Percentiles rank a stretch among this genome's conserved stretches.
phyloP scores from a whole-genome alignment of 2,329 filamentous ascomycete species.

The Coniochaeta hoffmannii region DNA sequence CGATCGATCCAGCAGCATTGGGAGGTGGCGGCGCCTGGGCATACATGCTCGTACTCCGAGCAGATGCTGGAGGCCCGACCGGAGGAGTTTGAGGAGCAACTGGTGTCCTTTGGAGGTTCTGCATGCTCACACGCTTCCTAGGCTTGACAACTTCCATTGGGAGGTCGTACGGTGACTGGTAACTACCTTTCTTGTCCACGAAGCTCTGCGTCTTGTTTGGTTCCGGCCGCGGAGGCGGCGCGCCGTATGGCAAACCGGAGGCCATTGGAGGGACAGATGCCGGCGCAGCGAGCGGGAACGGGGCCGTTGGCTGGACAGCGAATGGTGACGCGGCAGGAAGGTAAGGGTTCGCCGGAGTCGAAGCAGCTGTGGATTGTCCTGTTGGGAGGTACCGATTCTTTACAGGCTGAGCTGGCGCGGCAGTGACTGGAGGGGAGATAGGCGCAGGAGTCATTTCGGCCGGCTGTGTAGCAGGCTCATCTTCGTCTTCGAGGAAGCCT shows the following conservation, averaged over 20 bases:
- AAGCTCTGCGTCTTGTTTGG: conserved; percentile 69
- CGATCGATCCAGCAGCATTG: conserved; percentile 12
- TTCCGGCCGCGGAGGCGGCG: conserved; percentile 32
- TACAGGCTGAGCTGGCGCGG: conserved; percentile 11
- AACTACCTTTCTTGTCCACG: conserved; percentile 86
- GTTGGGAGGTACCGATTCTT: conserved; percentile 28
- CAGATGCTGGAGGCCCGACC: conserved; percentile 36
- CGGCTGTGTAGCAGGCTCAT: conserved; percentile 23
- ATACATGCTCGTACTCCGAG: conserved; percentile 36
- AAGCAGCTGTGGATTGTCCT: conserved; percentile 15
- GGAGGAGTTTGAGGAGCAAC: conserved; percentile 34
- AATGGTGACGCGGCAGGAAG: conserved; percentile 13
- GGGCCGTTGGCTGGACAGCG: conserved; percentile 16
- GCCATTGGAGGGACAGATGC: conserved; percentile 19
- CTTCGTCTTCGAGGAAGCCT: conserved; percentile 70
- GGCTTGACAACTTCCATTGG: conserved; percentile 80
- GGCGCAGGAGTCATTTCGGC: conserved; percentile 12
- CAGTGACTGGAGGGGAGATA: background rate
- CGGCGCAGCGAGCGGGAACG: conserved; percentile 15
- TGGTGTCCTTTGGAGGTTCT: conserved; percentile 40
- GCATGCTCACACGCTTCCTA: conserved; percentile 55
- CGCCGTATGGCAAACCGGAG: conserved; percentile 27
- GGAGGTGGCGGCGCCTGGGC: conserved; percentile 12
- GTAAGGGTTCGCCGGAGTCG: conserved; percentile 16
- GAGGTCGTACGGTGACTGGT: conserved; percentile 89